A percentile compares a stretch with the other conserved stretches of the same genome.
Conservation (phyloP, 768 basidiomycete genomes). For the Hypsizygus marmoreus region DNA sequence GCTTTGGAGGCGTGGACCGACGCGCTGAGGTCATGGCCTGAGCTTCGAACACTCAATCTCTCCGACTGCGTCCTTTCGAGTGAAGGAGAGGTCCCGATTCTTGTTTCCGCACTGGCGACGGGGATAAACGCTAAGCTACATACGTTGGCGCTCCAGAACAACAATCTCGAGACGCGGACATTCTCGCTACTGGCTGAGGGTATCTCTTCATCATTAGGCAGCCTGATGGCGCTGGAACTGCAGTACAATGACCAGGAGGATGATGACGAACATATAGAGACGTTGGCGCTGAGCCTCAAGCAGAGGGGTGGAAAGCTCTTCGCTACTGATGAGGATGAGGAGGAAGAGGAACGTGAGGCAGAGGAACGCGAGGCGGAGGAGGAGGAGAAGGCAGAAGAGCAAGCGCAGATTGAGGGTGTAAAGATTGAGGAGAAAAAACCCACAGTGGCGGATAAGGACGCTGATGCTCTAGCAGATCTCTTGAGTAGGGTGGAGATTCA, state of each 20-base stretch:
- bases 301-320: constrained; percentile 68
- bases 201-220: constrained; percentile 58
- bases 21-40: constrained; percentile 68
- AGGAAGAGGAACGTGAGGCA: constrained; percentile 67
- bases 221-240: constrained; percentile 72
- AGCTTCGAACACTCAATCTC: constrained; percentile 78
- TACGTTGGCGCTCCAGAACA: constrained; percentile 85
- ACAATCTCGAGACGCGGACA: constrained; percentile 77
- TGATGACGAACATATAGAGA: constrained; percentile 62
- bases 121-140: constrained; percentile 78
- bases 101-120: constrained; percentile 58
- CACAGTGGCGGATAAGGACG: constrained; percentile 28
- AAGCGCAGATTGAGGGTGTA: constrained; percentile 29
- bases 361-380: constrained; percentile 52
- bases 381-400: constrained; percentile 34
- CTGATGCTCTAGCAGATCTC: constrained; percentile 65
- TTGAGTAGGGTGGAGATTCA: constrained; percentile 63
- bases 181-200: constrained; percentile 69
- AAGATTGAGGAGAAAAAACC: constrained; percentile 28
- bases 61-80: constrained; percentile 89
- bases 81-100: constrained; percentile 74
- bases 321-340: constrained; percentile 79
- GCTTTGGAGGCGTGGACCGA: constrained; percentile 62
- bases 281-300: constrained; percentile 55
- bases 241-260: constrained; percentile 92